phyloP scores from a whole-genome alignment of 2,329 filamentous ascomycete species.

The Tolypocladium ophioglossoides region DNA sequence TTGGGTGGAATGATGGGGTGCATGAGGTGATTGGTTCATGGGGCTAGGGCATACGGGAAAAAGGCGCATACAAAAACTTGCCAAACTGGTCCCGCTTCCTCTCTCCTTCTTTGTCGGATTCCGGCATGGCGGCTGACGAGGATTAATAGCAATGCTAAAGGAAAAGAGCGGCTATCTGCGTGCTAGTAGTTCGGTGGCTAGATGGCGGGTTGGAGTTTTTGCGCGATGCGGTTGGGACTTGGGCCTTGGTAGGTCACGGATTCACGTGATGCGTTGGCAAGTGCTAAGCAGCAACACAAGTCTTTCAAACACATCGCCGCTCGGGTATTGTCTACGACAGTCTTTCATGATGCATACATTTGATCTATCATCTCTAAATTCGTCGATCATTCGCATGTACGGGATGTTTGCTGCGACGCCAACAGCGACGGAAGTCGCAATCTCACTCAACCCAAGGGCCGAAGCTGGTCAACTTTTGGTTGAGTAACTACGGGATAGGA shows the following conservation, averaged over 20 bases:
- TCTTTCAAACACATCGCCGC: too few relatives aligned
- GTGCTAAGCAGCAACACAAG: background rate
- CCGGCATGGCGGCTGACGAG: background rate
- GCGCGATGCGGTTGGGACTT: background rate
- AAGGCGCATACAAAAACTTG: slow-evolving; percentile 19
- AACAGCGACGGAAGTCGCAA: too few relatives aligned
- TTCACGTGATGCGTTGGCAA: background rate
- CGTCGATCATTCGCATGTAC: too few relatives aligned
- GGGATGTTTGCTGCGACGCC: too few relatives aligned
- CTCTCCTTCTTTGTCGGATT: slow-evolving; percentile 5
- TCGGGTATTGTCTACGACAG: too few relatives aligned
- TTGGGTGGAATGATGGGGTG: background rate
- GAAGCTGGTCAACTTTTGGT: too few relatives aligned
- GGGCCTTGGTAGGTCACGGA: background rate
- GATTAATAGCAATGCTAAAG: background rate
- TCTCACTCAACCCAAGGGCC: too few relatives aligned
- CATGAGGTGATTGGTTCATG: background rate
- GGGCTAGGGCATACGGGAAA: slow-evolving; percentile 6
- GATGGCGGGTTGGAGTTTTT: background rate
- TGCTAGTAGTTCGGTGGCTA: background rate
- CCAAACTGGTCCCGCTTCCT: slow-evolving; percentile 20
- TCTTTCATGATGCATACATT: too few relatives aligned
- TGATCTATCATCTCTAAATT: too few relatives aligned
- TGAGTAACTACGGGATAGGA: too few relatives aligned
- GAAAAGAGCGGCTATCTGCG: background rate